A percentile compares a stretch with the other conserved stretches of the same genome.
Conservation (phyloP, 1,139 yeast genomes). For the Kluyveromyces sp. region DNA sequence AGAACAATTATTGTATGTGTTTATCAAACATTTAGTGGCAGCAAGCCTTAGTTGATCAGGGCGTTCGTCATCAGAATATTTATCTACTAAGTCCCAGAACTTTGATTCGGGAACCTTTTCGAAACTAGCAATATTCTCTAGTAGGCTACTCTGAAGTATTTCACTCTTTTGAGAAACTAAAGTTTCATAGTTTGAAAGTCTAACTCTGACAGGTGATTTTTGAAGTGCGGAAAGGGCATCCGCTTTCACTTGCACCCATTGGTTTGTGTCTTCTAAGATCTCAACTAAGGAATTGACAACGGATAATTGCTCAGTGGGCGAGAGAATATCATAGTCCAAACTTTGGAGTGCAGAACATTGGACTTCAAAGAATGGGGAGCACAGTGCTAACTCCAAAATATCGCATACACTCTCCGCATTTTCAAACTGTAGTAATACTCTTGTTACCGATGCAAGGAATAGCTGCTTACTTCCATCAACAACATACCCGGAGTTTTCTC, state of each 20-base stretch:
- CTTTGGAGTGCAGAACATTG: conserved; percentile 38
- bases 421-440: conserved; percentile 26
- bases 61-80: conserved; percentile 36
- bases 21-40: conserved; percentile 38
- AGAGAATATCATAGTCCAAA: conserved; percentile 15
- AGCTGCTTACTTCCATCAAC: conserved; percentile 43
- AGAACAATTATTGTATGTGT: conserved; percentile 15
- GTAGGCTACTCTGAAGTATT: conserved; percentile 40
- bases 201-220: conserved; percentile 11
- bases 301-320: conserved; percentile 11
- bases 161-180: conserved; percentile 32
- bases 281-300: conserved; percentile 23
- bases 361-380: conserved; percentile 42
- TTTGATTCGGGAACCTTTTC: background rate
- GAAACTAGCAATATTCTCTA: conserved; percentile 43
- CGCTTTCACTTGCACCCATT: conserved; percentile 41
- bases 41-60: conserved; percentile 43
- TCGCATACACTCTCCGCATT: conserved; percentile 20
- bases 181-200: background rate
- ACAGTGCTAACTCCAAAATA: conserved; percentile 30
- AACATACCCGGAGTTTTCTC: conserved; percentile 14
- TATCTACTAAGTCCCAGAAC: conserved; percentile 32
- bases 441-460: conserved; percentile 32
- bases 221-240: conserved; percentile 36
- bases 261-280: conserved; percentile 25